Base-by-base conservation (phyloP, 495 filamentous ascomycete genomes). In the Neurospora africana region DNA sequence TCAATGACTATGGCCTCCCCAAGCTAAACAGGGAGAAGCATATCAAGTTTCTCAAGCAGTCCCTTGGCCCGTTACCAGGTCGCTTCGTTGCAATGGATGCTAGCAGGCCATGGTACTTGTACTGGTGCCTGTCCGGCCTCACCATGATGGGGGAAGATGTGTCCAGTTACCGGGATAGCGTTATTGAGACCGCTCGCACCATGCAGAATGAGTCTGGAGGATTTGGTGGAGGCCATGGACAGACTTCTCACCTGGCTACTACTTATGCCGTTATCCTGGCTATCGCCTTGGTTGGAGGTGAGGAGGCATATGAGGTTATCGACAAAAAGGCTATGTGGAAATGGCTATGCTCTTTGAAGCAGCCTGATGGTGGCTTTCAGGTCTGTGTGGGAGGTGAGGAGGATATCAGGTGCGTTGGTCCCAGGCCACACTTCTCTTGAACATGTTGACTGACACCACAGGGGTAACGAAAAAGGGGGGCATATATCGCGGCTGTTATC, bases 211-310 rank as follows among this genome's bases (percentile, higher is more conserved):
- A 84, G 37, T 86, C 83, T 19, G 95, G 95, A 9, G 95, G 95
- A 8, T 97, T 98, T 81, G 96, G 95, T 35, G 95, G 95, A 68
- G 94, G 95, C n/a, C 90, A 92, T 80, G 92, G 94, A 53, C 96
- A 98, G 78, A 84, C 86, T 72, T 93, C 93, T 15, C 95, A 99
- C 81, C 82, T 93, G 73, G 95, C 95, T 30, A 87, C 92, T n/a
- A 91, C 90, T 1, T 99, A 98, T 84, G 92, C 93, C 21, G 87
- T 91, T 37, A 83, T 97, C 10, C 84, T 98, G 23, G 86, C 90
- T 10, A 84, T 98, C 37, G 88, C 89, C 2, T 88, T 92, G 73
- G 91, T 95, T 44, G 92, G 91, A 11, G 92, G 90, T 27, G 80
- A 89, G 71, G 90, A 91, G 44, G 88, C 90, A 27, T 89, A 91